These are phyloP conservation scores for Myriosclerotinia duriaeana DNA, from an alignment of 2,329 filamentous ascomycete genomes.

Conservation along the genomic window DNA sequence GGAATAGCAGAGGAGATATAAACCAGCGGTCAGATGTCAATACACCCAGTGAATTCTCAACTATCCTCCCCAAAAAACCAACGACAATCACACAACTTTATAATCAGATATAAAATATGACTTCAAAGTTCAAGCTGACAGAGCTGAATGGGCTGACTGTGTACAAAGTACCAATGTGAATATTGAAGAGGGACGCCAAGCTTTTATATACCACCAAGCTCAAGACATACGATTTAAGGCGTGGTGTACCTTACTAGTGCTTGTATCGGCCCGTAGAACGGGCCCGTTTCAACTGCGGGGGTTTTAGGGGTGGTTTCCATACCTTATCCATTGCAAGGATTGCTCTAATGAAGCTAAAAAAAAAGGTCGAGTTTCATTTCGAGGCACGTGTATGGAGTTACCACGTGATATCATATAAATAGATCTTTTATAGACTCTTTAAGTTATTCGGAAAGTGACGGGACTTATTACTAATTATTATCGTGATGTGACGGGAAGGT, in stretches of 20 bases:
- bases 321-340: neutral
- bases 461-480: neutral
- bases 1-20: neutral
- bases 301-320: neutral
- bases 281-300: neutral
- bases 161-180: neutral
- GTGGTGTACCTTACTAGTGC: constrained; percentile 2
- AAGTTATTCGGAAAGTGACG: neutral
- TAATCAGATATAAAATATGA: neutral
- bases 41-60: neutral
- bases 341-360: neutral
- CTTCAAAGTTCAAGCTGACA: neutral
- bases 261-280: neutral
- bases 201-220: constrained; percentile 12
- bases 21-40: neutral
- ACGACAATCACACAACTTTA: neutral
- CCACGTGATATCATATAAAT: neutral
- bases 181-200: constrained; percentile 6
- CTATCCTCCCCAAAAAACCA: neutral
- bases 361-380: constrained; percentile 2
- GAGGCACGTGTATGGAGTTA: neutral
- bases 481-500: neutral
- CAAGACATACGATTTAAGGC: neutral
- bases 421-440: too few species aligned
- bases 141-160: neutral